These are phyloP conservation scores for Starmera caribaea DNA, from an alignment of 805 yeast species.

Conservation along the genomic window DNA sequence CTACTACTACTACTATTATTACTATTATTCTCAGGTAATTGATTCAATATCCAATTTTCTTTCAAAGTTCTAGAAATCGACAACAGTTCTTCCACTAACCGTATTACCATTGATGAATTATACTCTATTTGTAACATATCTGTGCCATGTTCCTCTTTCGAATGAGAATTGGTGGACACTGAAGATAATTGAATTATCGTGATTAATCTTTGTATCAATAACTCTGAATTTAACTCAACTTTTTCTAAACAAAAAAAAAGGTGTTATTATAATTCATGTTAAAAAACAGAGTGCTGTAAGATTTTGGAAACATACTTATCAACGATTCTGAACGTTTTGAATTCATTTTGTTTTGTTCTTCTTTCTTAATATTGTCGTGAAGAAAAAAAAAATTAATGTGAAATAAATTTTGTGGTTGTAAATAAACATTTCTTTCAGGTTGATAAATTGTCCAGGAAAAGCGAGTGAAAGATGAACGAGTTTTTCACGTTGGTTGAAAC, in stretches of 20 bases:
- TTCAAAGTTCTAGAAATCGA: conserved; percentile 37
- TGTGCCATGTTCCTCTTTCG: conserved; percentile 30
- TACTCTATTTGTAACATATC: conserved; percentile 48
- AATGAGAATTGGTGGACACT: conserved; percentile 1
- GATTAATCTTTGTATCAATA: conserved; percentile 40
- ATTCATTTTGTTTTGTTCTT: conserved; percentile 19
- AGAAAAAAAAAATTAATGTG: no score
- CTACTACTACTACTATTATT: no score
- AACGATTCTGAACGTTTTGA: conserved; percentile 33
- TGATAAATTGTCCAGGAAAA: neutral
- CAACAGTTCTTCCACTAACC: conserved; percentile 43
- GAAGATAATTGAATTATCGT: conserved; percentile 38
- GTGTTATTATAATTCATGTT: neutral
- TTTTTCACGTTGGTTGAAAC: neutral
- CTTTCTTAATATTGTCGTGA: no score
- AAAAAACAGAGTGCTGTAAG: neutral
- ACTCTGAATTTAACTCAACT: conserved; percentile 41
- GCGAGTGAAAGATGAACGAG: neutral
- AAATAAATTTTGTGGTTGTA: neutral
- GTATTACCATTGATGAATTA: conserved; percentile 39
- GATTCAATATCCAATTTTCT: conserved; percentile 50
- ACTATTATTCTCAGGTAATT: conserved; percentile 27
- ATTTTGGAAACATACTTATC: conserved; percentile 22
- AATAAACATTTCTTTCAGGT: neutral
- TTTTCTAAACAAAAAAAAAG: conserved; percentile 23